phyloP scores from a whole-genome alignment of 2,329 filamentous ascomycete genomes.

The Penicillium sp. region DNA sequence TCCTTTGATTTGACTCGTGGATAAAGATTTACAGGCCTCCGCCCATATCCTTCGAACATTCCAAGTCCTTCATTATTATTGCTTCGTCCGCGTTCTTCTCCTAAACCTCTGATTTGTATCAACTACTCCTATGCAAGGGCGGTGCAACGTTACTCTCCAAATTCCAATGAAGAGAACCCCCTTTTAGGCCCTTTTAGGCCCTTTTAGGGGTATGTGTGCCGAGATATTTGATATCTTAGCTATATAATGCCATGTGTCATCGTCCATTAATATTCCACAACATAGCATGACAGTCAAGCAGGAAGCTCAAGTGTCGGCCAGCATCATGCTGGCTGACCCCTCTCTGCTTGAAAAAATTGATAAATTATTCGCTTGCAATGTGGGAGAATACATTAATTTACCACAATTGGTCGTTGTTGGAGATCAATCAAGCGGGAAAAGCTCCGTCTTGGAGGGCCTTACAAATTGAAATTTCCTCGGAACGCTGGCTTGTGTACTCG shows the following conservation, averaged over 20 bases:
- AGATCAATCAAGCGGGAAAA: conserved; percentile 48
- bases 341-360: conserved; percentile 41
- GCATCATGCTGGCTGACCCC: conserved; percentile 22
- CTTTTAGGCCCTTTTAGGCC: too few species aligned
- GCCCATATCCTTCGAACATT: neutral
- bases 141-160: conserved; percentile 1
- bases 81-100: neutral
- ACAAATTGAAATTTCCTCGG: conserved; percentile 46
- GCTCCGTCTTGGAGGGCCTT: conserved; percentile 39
- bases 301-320: neutral
- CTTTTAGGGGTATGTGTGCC: neutral
- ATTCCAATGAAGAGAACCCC: neutral
- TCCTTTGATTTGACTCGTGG: neutral
- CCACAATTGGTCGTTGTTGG: conserved; percentile 46
- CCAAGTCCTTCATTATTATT: neutral
- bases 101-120: neutral
- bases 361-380: conserved; percentile 39
- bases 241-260: neutral
- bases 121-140: neutral
- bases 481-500: conserved; percentile 47
- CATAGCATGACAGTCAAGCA: neutral
- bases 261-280: neutral
- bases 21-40: neutral
- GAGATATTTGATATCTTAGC: neutral
- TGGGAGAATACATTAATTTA: conserved; percentile 38